These are phyloP conservation scores for Scutellaria baicalensis DNA, from an alignment of 257 asterid genomes.

Conservation along the genomic window DNA sequence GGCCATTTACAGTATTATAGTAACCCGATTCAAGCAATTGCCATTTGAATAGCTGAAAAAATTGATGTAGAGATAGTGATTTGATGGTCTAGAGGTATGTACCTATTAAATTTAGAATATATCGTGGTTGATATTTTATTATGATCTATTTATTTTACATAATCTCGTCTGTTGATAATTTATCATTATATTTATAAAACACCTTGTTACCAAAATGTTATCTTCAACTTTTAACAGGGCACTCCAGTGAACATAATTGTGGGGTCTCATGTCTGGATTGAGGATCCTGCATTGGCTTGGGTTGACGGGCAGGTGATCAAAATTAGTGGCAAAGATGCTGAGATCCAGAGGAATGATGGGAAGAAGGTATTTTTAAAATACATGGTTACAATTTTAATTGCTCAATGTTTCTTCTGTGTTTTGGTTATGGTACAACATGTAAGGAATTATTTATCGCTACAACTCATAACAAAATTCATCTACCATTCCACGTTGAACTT, in stretches of 20 bases:
- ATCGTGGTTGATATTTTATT: background rate
- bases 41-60: background rate
- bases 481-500: background rate
- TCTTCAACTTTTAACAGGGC: conserved; percentile 45
- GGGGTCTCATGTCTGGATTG: conserved; percentile 92
- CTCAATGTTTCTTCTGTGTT: background rate
- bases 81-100: background rate
- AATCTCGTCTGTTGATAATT: background rate
- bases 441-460: background rate
- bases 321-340: conserved; percentile 67
- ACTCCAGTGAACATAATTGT: conserved; percentile 82
- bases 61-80: background rate
- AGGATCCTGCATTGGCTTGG: conserved; percentile 81
- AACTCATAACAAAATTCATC: background rate
- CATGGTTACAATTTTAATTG: background rate
- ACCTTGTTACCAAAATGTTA: background rate
- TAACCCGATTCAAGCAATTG: background rate
- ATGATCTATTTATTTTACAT: background rate
- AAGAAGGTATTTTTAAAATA: conserved; percentile 48
- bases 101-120: conserved; percentile 3
- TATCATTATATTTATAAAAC: background rate
- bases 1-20: background rate
- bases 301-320: conserved; percentile 73
- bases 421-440: background rate
- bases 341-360: conserved; percentile 66